A percentile compares a stretch with the other conserved stretches of the same genome.
Conservation (phyloP, 805 yeast species). For the Cyberlindnera mrakii region DNA sequence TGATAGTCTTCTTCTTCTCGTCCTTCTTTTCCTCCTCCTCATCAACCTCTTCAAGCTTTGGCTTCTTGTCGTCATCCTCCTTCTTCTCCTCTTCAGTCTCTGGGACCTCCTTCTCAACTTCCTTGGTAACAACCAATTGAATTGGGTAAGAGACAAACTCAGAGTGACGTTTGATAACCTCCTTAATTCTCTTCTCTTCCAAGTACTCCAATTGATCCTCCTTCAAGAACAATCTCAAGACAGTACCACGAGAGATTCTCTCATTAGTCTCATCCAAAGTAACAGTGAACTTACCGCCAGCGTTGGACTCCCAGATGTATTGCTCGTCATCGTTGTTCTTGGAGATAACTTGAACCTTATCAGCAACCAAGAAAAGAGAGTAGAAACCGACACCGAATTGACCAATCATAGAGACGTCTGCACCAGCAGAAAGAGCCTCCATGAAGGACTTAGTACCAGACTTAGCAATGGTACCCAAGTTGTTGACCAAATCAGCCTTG, state of each 20-base stretch:
- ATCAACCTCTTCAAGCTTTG: constrained; percentile 72
- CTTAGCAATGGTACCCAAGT: constrained; percentile 99
- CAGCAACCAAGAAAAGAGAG: constrained; percentile 98
- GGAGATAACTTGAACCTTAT: constrained; percentile 95
- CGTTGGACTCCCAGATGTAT: constrained; percentile 99
- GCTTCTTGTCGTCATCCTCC: constrained; percentile 58
- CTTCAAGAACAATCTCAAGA: constrained; percentile 92
- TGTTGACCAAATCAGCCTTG: constrained; percentile 97
- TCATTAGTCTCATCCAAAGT: constrained; percentile 84
- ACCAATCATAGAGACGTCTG: constrained; percentile 99
- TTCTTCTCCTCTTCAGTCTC: constrained; percentile 58
- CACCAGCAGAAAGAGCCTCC: constrained; percentile 99
- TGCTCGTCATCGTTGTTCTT: constrained; percentile 99
- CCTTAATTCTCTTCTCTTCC: constrained; percentile 99
- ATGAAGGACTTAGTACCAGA: constrained; percentile 99
- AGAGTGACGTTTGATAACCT: constrained; percentile 98
- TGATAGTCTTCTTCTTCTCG: constrained; percentile 74
- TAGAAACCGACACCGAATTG: constrained; percentile 99
- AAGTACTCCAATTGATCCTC: constrained; percentile 98
- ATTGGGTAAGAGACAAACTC: constrained; percentile 99
- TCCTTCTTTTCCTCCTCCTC: constrained; percentile 67
- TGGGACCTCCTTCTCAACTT: constrained; percentile 96
- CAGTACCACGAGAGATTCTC: constrained; percentile 89
- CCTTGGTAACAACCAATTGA: constrained; percentile 96
- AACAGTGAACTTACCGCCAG: constrained; percentile 99